Percentiles rank a stretch among this genome's conserved stretches.
These are phyloP conservation scores for Mimosa pudica DNA, from an alignment of 306 rosid genomes.

Conservation along the genomic window DNA sequence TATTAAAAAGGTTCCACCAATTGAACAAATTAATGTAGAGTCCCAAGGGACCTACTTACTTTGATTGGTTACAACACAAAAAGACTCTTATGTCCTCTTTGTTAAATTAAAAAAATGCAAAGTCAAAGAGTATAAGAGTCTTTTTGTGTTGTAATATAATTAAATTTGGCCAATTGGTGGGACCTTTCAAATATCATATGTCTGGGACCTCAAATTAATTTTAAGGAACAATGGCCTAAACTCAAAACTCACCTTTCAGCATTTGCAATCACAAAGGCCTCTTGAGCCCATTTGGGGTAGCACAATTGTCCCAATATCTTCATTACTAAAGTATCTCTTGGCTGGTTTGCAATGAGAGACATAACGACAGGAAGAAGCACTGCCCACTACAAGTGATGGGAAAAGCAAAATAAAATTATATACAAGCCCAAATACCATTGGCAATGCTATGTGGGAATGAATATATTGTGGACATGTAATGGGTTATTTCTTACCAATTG, in stretches of 20 bases:
- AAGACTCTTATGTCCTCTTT: too few relatives aligned
- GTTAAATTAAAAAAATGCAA: too few relatives aligned
- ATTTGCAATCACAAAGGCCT: slow-evolving; percentile 85
- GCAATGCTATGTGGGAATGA: slow-evolving; percentile 2
- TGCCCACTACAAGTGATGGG: slow-evolving; percentile 63
- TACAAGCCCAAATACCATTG: slow-evolving; percentile 7
- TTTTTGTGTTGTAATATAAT: too few relatives aligned
- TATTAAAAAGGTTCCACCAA: too few relatives aligned
- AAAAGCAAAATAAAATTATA: neutral
- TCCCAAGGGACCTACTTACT: too few relatives aligned
- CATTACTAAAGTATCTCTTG: slow-evolving; percentile 46
- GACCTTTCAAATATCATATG: too few relatives aligned
- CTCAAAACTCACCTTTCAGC: slow-evolving; percentile 45
- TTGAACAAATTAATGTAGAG: too few relatives aligned
- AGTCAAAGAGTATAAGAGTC: too few relatives aligned
- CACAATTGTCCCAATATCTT: slow-evolving; percentile 54
- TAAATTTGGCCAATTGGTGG: too few relatives aligned
- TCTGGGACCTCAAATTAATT: too few relatives aligned
- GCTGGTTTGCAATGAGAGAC: slow-evolving; percentile 72
- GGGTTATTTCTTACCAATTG: slow-evolving; percentile 61
- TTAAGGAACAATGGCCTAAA: slow-evolving; percentile 2
- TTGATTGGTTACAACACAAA: too few relatives aligned
- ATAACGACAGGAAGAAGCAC: slow-evolving; percentile 89
- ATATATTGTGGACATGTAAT: neutral
- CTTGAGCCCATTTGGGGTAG: slow-evolving; percentile 95